phyloP scores from a whole-genome alignment of 1,284 basidiomycete genomes.

The Xerocomus amazonicus region DNA sequence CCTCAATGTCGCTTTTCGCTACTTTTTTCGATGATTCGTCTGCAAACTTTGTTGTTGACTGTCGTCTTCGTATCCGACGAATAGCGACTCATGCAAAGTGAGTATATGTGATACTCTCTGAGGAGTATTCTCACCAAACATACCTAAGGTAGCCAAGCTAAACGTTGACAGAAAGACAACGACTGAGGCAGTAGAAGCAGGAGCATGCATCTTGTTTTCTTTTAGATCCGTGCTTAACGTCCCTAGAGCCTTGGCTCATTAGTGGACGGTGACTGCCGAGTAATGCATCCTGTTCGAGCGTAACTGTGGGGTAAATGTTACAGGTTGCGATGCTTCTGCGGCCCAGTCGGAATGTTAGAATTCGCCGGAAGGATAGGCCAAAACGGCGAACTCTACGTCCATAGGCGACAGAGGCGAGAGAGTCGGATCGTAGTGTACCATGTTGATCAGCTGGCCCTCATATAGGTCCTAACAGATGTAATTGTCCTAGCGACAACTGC shows the following conservation, averaged over 20 bases:
- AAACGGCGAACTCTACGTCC: background rate
- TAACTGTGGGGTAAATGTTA: background rate
- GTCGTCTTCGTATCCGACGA: conserved; percentile 11
- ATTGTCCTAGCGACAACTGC: conserved; percentile 17
- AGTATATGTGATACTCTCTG: background rate
- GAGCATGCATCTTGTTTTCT: background rate
- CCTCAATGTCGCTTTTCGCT: conserved; percentile 19
- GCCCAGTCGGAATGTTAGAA: conserved; percentile 11
- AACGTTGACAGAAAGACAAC: conserved; percentile 16
- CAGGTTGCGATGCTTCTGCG: background rate
- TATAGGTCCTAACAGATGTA: background rate
- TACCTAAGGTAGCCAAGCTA: conserved; percentile 20
- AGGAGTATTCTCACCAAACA: conserved; percentile 4
- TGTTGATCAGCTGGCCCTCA: background rate
- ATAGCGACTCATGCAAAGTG: background rate
- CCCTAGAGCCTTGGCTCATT: no score
- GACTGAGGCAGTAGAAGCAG: conserved; percentile 1
- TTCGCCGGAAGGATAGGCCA: conserved; percentile 4
- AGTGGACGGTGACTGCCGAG: no score
- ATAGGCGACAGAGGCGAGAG: background rate
- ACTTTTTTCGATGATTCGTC: conserved; percentile 7
- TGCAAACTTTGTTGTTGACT: background rate
- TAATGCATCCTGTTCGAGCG: background rate
- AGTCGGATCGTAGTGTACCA: background rate
- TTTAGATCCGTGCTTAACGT: no score